Evolutionary conservation across 495 filamentous ascomycete genomes (phyloP).

Genomic region (Saxophila tyrrhenica): DNA sequence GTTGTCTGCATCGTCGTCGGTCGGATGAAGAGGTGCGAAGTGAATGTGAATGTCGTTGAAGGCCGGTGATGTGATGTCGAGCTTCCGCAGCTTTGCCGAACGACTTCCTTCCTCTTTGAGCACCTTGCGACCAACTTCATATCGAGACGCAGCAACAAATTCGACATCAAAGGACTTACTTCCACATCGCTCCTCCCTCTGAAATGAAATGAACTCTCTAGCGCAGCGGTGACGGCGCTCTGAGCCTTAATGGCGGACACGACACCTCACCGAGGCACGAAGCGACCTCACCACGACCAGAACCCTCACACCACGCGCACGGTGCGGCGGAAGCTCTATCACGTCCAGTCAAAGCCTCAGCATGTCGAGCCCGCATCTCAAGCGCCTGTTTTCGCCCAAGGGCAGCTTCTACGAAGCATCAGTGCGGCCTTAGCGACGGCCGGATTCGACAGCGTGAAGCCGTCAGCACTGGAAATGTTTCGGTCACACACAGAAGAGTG

Average conservation of each 20-base stretch:
- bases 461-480: conserved; percentile 48
- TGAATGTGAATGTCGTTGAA: background rate
- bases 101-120: background rate
- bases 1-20: background rate
- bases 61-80: background rate
- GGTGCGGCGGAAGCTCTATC: conserved; percentile 1
- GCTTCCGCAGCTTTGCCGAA: background rate
- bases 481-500: conserved; percentile 50
- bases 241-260: conserved; percentile 4
- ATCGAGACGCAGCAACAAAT: too few relatives aligned
- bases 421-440: conserved; percentile 39
- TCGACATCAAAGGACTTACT: too few relatives aligned
- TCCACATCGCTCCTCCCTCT: too few relatives aligned
- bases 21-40: background rate
- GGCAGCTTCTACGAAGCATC: conserved; percentile 46
- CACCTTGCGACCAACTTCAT: background rate
- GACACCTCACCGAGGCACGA: background rate
- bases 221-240: too few relatives aligned
- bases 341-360: conserved; percentile 7
- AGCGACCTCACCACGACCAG: conserved; percentile 6
- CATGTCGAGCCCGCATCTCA: conserved; percentile 17
- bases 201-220: too few relatives aligned
- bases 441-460: conserved; percentile 49
- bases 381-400: conserved; percentile 23
- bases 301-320: conserved; percentile 1